Base-by-base conservation (phyloP, 1,139 yeast species). In the Suhomyces bribrorum region DNA sequence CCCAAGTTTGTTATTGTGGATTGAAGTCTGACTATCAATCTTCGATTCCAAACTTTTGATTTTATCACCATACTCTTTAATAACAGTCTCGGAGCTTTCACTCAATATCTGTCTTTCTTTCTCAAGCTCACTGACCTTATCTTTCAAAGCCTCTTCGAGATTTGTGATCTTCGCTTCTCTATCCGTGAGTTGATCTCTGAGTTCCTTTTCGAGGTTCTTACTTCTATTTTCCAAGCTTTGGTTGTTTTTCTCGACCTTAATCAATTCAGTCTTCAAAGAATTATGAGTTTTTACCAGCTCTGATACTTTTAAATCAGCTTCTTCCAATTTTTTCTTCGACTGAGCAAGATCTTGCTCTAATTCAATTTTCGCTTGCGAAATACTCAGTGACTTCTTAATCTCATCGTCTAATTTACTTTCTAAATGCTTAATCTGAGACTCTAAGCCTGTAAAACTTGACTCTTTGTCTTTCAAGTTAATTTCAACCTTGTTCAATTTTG, bases 31-130 rank as follows among this genome's bases (percentile, higher is more conserved):
- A 2, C 41, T 38, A 2, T 41, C 24, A 7, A 61, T 37, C 2
- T 43, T 38, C 2, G 37, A 32, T 38, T 64, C 68, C 27, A 62
- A 48, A 7, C 37, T 38, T 30, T 54, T 59, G n/a, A 75, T 69
- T 48, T 68, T 75, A 32, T 71, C 75, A 7, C 75, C 62, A 45
- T 75, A 77, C 40, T 75, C 77, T 48, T 70, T 61, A 5, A 73
- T 62, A 0, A 73, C 61, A 2, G 76, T 62, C 37, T 75, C 79
- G 1, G 84, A 77, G 38, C 62, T 75, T 44, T 74, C 73, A 43
- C 67, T 70, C 14, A 74, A 51, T 53, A 73, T 58, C 8, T 60
- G 64, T 36, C 82, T 58, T 49, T 79, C 83, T 29, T 62, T 66
- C 41, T 77, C 82, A 38, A 79, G 69, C 32, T 72, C 81, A 34